phyloP scores from a whole-genome alignment of 805 yeast species.

The Lipomyces sp. region DNA sequence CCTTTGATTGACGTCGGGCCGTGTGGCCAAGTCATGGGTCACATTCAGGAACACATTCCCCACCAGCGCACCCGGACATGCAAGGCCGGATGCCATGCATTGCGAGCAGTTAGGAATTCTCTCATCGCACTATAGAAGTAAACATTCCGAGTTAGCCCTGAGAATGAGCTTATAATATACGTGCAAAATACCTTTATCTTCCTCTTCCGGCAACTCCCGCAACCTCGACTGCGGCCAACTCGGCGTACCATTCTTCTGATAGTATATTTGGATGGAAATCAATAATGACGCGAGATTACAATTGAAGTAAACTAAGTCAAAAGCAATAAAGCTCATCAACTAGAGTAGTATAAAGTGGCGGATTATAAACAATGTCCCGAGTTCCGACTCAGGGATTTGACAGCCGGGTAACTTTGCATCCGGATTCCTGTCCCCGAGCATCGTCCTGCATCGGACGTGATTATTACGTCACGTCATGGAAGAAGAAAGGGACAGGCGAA shows the following conservation, averaged over 20 bases:
- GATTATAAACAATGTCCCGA: no score
- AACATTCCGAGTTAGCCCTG: neutral
- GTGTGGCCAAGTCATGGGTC: constrained; percentile 4
- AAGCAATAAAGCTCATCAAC: neutral
- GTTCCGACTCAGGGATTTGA: no score
- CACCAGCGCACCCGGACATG: constrained; percentile 13
- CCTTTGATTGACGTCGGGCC: constrained; percentile 1
- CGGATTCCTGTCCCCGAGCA: no score
- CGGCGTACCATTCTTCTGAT: constrained; percentile 4
- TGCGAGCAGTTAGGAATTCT: constrained; percentile 5
- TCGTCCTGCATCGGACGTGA: no score
- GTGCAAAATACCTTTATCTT: constrained; percentile 3
- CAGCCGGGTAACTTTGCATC: no score
- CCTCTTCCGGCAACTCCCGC: neutral
- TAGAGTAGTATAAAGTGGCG: neutral
- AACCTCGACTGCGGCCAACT: constrained; percentile 10
- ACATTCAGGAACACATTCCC: constrained; percentile 6
- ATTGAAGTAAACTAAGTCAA: neutral
- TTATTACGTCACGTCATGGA: no score
- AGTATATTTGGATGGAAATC: neutral
- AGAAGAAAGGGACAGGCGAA: no score
- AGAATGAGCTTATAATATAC: neutral
- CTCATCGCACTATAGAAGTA: constrained; percentile 6
- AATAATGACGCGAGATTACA: neutral
- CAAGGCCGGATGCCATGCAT: constrained; percentile 5